These are phyloP conservation scores for Ogataea populi-albae DNA, from an alignment of 805 yeast species.

Conservation along the genomic window DNA sequence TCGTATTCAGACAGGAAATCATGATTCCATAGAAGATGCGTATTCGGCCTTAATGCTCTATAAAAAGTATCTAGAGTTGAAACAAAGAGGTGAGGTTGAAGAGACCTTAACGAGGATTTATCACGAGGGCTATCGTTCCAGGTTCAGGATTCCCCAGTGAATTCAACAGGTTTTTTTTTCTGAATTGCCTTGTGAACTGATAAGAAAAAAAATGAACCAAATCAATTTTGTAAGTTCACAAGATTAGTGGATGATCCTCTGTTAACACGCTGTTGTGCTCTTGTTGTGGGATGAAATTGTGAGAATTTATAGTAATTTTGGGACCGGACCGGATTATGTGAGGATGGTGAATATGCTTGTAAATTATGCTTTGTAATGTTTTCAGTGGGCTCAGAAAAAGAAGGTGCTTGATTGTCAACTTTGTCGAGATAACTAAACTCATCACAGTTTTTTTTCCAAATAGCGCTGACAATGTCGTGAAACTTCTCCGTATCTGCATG, in stretches of 20 bases:
- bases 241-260: constrained; percentile 19
- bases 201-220: no score
- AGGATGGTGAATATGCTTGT: no score
- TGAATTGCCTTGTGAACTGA: constrained; percentile 1
- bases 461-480: constrained; percentile 10
- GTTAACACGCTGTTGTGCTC: constrained; percentile 29
- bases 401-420: constrained; percentile 1
- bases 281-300: constrained; percentile 29
- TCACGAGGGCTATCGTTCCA: constrained; percentile 57
- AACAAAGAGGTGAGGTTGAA: constrained; percentile 57
- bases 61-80: constrained; percentile 64
- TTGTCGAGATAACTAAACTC: constrained; percentile 11
- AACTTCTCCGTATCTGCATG: constrained; percentile 12
- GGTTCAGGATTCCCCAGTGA: constrained; percentile 49
- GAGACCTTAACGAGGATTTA: constrained; percentile 63
- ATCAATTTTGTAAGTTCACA: constrained; percentile 21
- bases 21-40: constrained; percentile 97
- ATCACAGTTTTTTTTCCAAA: constrained; percentile 20
- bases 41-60: constrained; percentile 77
- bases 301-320: no score
- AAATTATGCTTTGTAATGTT: no score
- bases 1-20: constrained; percentile 87
- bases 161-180: not conserved
- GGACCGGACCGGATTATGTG: no score
- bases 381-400: no score